phyloP scores from a whole-genome alignment of 306 rosid species.

The Gastrolobium villosum region DNA sequence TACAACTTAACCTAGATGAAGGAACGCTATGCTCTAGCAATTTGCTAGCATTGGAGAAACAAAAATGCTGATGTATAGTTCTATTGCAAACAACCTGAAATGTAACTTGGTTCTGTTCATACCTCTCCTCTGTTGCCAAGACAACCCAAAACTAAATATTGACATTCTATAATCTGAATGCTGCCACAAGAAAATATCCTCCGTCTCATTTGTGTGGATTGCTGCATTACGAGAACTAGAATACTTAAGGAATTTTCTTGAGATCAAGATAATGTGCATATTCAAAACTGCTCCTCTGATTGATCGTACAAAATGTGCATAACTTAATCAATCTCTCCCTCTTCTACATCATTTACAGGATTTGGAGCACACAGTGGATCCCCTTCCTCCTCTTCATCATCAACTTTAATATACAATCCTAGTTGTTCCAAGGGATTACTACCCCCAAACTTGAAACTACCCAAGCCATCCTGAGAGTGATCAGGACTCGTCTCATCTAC shows the following conservation, averaged over 20 bases:
- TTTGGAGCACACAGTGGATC: conserved; percentile 59
- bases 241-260: conserved; percentile 24
- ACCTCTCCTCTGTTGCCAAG: background rate
- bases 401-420: conserved; percentile 79
- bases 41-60: no score
- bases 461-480: conserved; percentile 71
- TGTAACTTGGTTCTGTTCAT: background rate
- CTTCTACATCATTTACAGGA: conserved; percentile 74
- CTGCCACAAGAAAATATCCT: conserved; percentile 22
- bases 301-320: conserved; percentile 41
- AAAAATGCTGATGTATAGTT: background rate
- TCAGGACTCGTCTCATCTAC: conserved; percentile 80
- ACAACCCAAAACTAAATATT: conserved; percentile 36
- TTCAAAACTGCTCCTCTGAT: conserved; percentile 21
- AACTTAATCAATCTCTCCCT: conserved; percentile 81
- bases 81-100: background rate
- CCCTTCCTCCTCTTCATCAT: conserved; percentile 84
- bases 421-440: conserved; percentile 81
- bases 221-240: conserved; percentile 24
- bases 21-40: no score
- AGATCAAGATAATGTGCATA: conserved; percentile 27
- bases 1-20: no score
- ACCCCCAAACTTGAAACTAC: conserved; percentile 77
- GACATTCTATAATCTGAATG: conserved; percentile 23
- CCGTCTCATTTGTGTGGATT: conserved; percentile 29